phyloP scores from a whole-genome alignment of 805 yeast species.

The Zygosaccharomyces rouxii region DNA sequence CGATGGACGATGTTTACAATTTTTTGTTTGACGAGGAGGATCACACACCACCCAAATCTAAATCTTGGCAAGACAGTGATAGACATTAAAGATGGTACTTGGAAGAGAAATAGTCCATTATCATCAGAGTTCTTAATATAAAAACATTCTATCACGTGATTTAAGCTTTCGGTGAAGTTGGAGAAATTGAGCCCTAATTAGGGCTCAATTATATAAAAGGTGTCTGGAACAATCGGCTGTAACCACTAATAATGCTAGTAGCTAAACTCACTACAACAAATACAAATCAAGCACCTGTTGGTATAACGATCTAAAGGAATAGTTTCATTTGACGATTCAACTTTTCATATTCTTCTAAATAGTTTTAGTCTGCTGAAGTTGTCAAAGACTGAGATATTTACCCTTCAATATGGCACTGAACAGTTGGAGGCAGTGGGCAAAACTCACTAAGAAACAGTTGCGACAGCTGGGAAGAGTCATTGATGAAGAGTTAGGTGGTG shows the following conservation, averaged over 20 bases:
- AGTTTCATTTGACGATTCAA: neutral
- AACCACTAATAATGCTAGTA: neutral
- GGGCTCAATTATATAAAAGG: neutral
- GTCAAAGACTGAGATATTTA: neutral
- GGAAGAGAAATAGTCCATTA: neutral
- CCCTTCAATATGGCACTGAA: conserved; percentile 15
- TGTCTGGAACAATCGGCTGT: neutral
- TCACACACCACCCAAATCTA: conserved; percentile 6
- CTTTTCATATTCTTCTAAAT: neutral
- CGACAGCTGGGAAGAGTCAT: conserved; percentile 20
- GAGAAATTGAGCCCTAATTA: neutral
- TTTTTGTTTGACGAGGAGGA: conserved; percentile 27
- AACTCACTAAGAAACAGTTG: conserved; percentile 19
- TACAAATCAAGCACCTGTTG: neutral
- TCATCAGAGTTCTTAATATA: neutral
- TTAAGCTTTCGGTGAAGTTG: too few relatives aligned
- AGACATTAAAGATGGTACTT: neutral
- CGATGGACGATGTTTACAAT: conserved; percentile 33
- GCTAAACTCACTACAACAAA: neutral
- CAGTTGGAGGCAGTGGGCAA: conserved; percentile 24
- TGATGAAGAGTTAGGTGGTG: conserved; percentile 18
- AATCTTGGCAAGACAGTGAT: neutral
- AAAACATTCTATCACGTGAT: too few relatives aligned
- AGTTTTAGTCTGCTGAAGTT: neutral
- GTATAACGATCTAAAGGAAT: too few relatives aligned